These are phyloP conservation scores for Leccinum proximum DNA, from an alignment of 1,284 basidiomycete species.

Conservation along the genomic window DNA sequence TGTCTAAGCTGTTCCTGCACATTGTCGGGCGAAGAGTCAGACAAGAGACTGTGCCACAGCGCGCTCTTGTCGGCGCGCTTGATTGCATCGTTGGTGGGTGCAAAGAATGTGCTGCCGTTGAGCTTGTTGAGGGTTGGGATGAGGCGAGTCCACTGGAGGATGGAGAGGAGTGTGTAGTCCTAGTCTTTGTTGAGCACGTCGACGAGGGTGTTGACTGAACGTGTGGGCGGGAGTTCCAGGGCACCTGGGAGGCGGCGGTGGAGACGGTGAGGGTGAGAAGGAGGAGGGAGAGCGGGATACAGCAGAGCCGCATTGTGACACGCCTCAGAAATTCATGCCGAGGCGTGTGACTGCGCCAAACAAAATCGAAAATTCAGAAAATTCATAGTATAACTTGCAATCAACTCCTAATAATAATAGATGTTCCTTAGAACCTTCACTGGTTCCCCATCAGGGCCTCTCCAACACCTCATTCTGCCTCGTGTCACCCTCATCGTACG, in stretches of 20 bases:
- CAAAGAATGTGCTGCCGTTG: constrained; percentile 84
- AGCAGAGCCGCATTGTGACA: constrained; percentile 34
- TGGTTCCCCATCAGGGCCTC: constrained; percentile 51
- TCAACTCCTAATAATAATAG: background rate
- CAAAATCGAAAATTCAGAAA: too few species aligned
- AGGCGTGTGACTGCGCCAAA: background rate
- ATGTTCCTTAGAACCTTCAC: constrained; percentile 50
- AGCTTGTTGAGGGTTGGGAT: constrained; percentile 92
- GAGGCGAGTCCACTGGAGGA: constrained; percentile 86
- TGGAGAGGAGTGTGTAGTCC: constrained; percentile 77
- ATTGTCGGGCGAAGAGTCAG: constrained; percentile 67
- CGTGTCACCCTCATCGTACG: constrained; percentile 56
- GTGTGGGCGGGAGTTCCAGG: constrained; percentile 24
- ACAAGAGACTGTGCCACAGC: constrained; percentile 48
- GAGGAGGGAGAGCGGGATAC: constrained; percentile 37
- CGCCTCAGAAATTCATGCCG: too few species aligned
- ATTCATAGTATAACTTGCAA: constrained; percentile 2
- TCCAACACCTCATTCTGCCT: constrained; percentile 56
- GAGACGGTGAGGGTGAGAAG: constrained; percentile 30
- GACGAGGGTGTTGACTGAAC: constrained; percentile 50
- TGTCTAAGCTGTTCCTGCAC: constrained; percentile 83
- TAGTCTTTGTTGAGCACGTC: constrained; percentile 75
- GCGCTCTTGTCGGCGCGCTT: constrained; percentile 40
- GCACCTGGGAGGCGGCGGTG: constrained; percentile 30
- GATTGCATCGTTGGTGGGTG: constrained; percentile 94